Base-by-base conservation (phyloP, 2,329 filamentous ascomycete species). In the Neonectria punicea region DNA sequence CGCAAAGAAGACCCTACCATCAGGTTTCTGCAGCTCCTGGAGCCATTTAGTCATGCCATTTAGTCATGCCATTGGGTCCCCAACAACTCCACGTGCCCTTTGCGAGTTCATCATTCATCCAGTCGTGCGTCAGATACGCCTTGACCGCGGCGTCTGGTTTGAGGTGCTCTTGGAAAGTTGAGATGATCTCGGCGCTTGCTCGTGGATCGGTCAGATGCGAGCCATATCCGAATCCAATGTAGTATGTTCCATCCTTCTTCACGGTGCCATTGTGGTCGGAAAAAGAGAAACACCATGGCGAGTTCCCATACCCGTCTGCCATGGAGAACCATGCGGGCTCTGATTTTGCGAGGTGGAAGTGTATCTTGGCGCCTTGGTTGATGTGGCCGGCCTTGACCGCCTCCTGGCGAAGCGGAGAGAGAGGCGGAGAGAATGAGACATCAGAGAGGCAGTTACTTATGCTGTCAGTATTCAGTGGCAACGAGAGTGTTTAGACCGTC, bases 111-210 rank as follows among this genome's bases (percentile, higher is more conserved):
- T 72, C 70, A 0, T 67, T 70, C 32, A 68, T 62, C 68, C 70
- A 72, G 44, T 72, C 70, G 0, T 72, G 68, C 2, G 68, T 66
- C 6, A 72, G n/a, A 18, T 70, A 72, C 2, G 63, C 66, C 13
- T 70, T 64, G 2, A 70, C 28, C 2, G 69, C 55, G 0, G 61
- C 60, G 9, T 56, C 50, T 1, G 67, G 55, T 16, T 70, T 66
- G 1, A 72, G 7, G 2, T 59, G 11, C 5, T 63, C 4, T 1
- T 61, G 51, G 18, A 72, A 72, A 14, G 49, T 60, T 0, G 34
- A 20, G 0, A 56, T 32, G 2, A 71, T 67, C 0, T 70, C 44
- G 0, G 4, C 1, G 4, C 30, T 65, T 0, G 59, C 50, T 0
- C n/a, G 34, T 1, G 61, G 58, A 2, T 72, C 59, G 0, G 41